A percentile compares a stretch with the other conserved stretches of the same genome.
Evolutionary conservation across 192 early-diverging fungal genomes (phyloP).

Genomic region (Podila epigama): DNA sequence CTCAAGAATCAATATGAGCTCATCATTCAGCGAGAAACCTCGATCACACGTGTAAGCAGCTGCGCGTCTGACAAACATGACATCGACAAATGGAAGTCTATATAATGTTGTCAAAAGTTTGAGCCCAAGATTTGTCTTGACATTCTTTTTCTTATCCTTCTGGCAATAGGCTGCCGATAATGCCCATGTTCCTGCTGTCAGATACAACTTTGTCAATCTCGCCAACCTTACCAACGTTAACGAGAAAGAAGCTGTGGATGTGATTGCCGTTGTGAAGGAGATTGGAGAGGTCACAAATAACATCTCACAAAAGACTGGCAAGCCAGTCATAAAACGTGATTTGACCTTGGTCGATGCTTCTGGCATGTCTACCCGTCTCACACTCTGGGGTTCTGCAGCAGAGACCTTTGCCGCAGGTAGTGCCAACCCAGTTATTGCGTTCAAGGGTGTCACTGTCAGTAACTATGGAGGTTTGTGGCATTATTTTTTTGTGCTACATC

Average conservation of each 20-base stretch:
- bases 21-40: constrained; percentile 73
- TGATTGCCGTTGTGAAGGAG: constrained; percentile 79
- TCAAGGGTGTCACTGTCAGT: constrained; percentile 85
- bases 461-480: constrained; percentile 87
- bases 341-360: constrained; percentile 81
- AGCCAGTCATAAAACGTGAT: constrained; percentile 83
- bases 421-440: constrained; percentile 71
- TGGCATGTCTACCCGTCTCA: constrained; percentile 72
- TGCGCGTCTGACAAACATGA: too few relatives aligned
- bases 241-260: constrained; percentile 75
- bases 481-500: too few relatives aligned
- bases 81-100: too few relatives aligned
- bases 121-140: background rate
- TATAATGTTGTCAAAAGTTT: too few relatives aligned
- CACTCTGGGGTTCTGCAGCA: constrained; percentile 90
- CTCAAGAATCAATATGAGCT: constrained; percentile 95
- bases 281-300: constrained; percentile 65
- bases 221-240: constrained; percentile 70
- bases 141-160: background rate
- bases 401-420: constrained; percentile 62
- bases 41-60: constrained; percentile 64
- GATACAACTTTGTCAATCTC: constrained; percentile 77
- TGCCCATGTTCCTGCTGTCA: constrained; percentile 56
- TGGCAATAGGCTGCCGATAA: constrained; percentile 60
- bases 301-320: constrained; percentile 63